Conservation (phyloP, 2,329 filamentous ascomycete genomes). For the Verticillium zaregamsianum region DNA sequence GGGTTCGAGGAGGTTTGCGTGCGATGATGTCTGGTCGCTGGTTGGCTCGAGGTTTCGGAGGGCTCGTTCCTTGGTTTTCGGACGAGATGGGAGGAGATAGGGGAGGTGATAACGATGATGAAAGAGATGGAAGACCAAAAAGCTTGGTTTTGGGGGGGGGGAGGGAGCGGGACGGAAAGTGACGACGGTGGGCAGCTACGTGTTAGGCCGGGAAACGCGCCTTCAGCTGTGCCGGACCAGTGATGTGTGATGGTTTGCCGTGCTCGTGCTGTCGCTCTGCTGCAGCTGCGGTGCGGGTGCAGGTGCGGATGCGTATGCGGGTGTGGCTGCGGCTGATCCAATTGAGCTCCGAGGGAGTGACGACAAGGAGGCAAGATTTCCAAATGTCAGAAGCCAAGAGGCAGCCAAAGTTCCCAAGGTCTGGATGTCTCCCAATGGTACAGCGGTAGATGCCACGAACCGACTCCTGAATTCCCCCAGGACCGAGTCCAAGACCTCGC, state of each 20-base stretch:
- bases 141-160: background rate
- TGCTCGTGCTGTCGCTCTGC: background rate
- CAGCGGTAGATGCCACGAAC: background rate
- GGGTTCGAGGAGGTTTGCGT: background rate
- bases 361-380: background rate
- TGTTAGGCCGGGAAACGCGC: background rate
- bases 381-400: background rate
- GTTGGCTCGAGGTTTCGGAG: background rate
- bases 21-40: background rate
- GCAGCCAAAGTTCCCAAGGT: background rate
- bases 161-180: background rate
- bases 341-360: background rate
- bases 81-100: background rate
- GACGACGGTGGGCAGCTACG: background rate
- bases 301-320: background rate
- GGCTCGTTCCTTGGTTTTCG: slow-evolving; percentile 1
- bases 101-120: background rate
- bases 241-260: background rate
- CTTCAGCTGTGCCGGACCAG: background rate
- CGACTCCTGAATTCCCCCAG: background rate
- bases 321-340: background rate
- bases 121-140: background rate
- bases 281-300: background rate
- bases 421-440: background rate
- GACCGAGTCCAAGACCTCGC: background rate